Base-by-base conservation (phyloP, 1,139 yeast species). In the Yamadazyma triangularis region DNA sequence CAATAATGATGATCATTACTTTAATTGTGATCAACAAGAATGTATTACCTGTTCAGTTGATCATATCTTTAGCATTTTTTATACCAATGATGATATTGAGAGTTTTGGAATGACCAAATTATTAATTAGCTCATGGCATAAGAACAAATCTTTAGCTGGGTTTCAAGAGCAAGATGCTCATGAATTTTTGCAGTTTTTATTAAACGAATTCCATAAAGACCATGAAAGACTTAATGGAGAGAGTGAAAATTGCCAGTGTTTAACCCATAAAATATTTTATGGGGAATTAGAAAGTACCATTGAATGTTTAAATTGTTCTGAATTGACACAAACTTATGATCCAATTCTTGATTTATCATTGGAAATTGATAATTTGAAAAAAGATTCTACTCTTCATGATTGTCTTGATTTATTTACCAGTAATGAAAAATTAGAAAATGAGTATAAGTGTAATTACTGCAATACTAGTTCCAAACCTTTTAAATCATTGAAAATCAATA, bases 111-210 rank as follows among this genome's bases (percentile, higher is more conserved):
- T 86, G 41, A 77, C 87, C 1, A 71, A 79, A 31, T 59, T 89
- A 28, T 63, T 89, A 33, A 72, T 75, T 25, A 83, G 95, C 9
- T 82, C 95, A 1, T 87, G 95, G 95, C 78, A 76, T 47, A 79
- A 82, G 34, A 84, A 86, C 47, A 74, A 81, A 44, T 75, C 88
- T 15, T 71, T 91, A 36, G 95, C 96, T 0, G 98, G 98, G 1
- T 88, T 88, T 43, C 84, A 91, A 29, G 96, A 91, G 57, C 98
- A 91, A 57, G 98, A 91, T 55, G 97, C 98, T 0, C 98, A 91
- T 57, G 98, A 91, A 55, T 91, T 89, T 56, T 80, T 95, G 81
- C 96, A 91, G 52, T 88, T 89, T 53, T 51, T 89, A 19, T 65
- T 89, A 27, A 85, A 89, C 53, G 95, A 87, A 55, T 60, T 91